A percentile compares a stretch with the other conserved stretches of the same genome.
These are phyloP conservation scores for Pythium vanterpoolii DNA, from an alignment of 352 stramenopile genomes.

Conservation along the genomic window DNA sequence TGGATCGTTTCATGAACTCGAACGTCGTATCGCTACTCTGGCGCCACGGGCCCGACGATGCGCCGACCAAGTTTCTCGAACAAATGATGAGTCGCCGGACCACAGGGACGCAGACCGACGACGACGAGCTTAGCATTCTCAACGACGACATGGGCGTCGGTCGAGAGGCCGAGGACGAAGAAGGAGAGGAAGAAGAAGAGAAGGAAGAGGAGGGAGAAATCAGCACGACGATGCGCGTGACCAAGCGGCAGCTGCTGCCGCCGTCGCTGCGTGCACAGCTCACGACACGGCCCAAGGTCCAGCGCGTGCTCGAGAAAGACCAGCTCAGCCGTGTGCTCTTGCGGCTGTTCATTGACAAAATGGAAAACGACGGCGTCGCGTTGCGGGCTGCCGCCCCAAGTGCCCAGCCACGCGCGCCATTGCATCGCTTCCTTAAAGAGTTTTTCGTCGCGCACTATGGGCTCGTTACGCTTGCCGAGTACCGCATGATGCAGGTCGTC, in stretches of 20 bases:
- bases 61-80: slow-evolving; percentile 47
- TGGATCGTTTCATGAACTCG: slow-evolving; percentile 73
- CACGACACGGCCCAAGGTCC: slow-evolving; percentile 40
- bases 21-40: slow-evolving; percentile 60
- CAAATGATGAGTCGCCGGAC: slow-evolving; percentile 47
- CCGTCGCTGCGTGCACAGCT: slow-evolving; percentile 49
- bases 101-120: slow-evolving; percentile 39
- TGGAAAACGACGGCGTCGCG: slow-evolving; percentile 38
- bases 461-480: slow-evolving; percentile 55
- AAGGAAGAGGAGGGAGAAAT: slow-evolving; percentile 22
- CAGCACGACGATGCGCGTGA: slow-evolving; percentile 29
- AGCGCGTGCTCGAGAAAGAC: slow-evolving; percentile 51
- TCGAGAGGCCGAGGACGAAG: slow-evolving; percentile 11
- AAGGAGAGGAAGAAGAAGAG: slow-evolving; percentile 1
- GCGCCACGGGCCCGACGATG: slow-evolving; percentile 54
- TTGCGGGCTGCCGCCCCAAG: slow-evolving; percentile 14
- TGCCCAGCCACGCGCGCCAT: slow-evolving; percentile 20
- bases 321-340: slow-evolving; percentile 43
- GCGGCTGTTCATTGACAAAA: slow-evolving; percentile 47
- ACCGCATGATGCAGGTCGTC: slow-evolving; percentile 67
- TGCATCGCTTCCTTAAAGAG: slow-evolving; percentile 59
- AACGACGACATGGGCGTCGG: slow-evolving; percentile 10
- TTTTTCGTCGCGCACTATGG: slow-evolving; percentile 54
- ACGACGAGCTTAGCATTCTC: slow-evolving; percentile 13
- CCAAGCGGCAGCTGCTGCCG: slow-evolving; percentile 44